Percentiles rank a stretch among this genome's conserved stretches.
Conservation (phyloP, 2,329 filamentous ascomycete species). For the Ophiostoma angusticollis region DNA sequence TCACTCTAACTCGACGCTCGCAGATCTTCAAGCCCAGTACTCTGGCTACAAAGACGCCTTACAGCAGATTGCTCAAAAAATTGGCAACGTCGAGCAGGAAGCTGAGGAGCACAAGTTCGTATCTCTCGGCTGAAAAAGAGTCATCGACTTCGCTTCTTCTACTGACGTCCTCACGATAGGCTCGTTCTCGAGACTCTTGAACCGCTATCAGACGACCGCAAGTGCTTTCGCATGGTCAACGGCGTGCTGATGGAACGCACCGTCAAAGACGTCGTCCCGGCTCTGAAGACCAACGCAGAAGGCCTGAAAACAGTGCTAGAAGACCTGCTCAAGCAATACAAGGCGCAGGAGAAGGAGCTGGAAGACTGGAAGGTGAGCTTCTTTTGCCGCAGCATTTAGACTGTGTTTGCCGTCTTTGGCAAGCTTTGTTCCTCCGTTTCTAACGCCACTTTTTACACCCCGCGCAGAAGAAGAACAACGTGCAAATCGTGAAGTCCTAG, state of each 20-base stretch:
- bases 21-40: constrained; percentile 72
- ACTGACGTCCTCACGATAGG: constrained; percentile 33
- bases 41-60: constrained; percentile 65
- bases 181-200: constrained; percentile 86
- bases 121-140: neutral
- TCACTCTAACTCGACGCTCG: neutral
- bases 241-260: constrained; percentile 91
- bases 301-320: constrained; percentile 89
- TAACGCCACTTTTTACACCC: neutral
- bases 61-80: constrained; percentile 89
- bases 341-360: constrained; percentile 83
- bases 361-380: constrained; percentile 89
- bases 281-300: constrained; percentile 85
- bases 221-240: constrained; percentile 98
- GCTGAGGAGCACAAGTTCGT: constrained; percentile 94
- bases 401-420: too few species aligned
- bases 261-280: constrained; percentile 81
- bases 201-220: constrained; percentile 71
- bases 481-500: constrained; percentile 72
- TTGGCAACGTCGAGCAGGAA: constrained; percentile 95
- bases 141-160: neutral
- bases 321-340: constrained; percentile 93
- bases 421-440: too few species aligned
- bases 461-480: constrained; percentile 75
- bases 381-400: too few species aligned